Conservation (phyloP, 2,329 filamentous ascomycete species). For the Pseudocercospora vitis region DNA sequence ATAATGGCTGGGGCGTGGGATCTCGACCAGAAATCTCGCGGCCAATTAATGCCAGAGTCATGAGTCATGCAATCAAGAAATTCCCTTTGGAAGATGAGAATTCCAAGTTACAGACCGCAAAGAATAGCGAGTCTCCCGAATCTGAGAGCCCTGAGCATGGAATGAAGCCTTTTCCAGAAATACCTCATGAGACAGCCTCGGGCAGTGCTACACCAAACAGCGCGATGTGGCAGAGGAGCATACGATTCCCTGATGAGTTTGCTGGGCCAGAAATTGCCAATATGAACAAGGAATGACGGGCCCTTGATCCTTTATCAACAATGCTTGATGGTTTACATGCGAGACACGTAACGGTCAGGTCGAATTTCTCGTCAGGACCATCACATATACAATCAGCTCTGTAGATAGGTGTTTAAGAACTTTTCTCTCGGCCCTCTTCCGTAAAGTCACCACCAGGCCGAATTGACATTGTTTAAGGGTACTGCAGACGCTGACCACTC, state of each 20-base stretch:
- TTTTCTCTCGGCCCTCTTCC: too few relatives aligned
- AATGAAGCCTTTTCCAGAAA: background rate
- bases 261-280: too few relatives aligned
- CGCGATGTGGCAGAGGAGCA: slow-evolving; percentile 32
- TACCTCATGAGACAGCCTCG: slow-evolving; percentile 5
- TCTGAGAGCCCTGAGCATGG: background rate
- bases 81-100: background rate
- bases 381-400: too few relatives aligned
- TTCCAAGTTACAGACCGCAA: background rate
- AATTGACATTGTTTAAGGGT: too few relatives aligned
- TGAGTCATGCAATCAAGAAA: slow-evolving; percentile 24
- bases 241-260: slow-evolving; percentile 35
- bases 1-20: background rate
- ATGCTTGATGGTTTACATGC: too few relatives aligned
- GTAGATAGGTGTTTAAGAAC: too few relatives aligned
- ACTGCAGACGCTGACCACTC: too few relatives aligned
- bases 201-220: slow-evolving; percentile 14
- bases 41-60: slow-evolving; percentile 22
- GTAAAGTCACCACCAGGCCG: too few relatives aligned
- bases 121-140: background rate
- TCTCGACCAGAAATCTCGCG: slow-evolving; percentile 23
- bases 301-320: too few relatives aligned
- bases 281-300: too few relatives aligned
- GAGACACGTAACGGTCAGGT: too few relatives aligned
- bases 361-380: too few relatives aligned